phyloP scores from a whole-genome alignment of 441 rosid genomes.

The Populus hybrid region DNA sequence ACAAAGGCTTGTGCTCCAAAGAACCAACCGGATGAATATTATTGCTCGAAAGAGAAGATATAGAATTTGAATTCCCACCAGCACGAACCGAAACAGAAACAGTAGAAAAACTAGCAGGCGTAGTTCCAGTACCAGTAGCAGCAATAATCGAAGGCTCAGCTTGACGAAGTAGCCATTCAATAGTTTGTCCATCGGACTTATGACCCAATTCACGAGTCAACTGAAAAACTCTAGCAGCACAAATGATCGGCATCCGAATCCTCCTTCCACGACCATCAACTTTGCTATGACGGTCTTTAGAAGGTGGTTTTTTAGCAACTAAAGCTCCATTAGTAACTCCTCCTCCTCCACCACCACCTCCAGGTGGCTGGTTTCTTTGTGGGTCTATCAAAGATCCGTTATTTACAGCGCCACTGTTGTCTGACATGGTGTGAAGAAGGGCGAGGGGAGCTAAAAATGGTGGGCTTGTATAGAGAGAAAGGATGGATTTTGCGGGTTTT shows the following conservation, averaged over 20 bases:
- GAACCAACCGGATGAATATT: conserved; percentile 23
- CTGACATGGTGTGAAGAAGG: conserved; percentile 38
- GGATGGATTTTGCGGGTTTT: background rate
- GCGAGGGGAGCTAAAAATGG: background rate
- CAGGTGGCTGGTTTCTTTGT: conserved; percentile 37
- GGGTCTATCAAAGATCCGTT: conserved; percentile 52
- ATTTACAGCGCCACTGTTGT: conserved; percentile 34
- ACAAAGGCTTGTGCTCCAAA: conserved; percentile 66
- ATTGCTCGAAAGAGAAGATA: conserved; percentile 27
- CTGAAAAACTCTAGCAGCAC: conserved; percentile 95
- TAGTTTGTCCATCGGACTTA: conserved; percentile 94
- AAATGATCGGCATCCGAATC: conserved; percentile 93
- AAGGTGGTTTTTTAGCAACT: conserved; percentile 72
- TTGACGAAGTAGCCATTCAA: conserved; percentile 94
- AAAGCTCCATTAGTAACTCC: conserved; percentile 38
- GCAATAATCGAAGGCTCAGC: conserved; percentile 96
- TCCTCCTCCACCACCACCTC: background rate
- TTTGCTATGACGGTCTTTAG: conserved; percentile 94
- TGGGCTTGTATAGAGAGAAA: background rate
- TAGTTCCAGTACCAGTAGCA: conserved; percentile 92
- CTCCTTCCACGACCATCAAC: conserved; percentile 93
- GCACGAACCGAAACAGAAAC: conserved; percentile 62
- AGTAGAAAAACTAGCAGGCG: conserved; percentile 84
- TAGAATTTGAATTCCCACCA: conserved; percentile 41
- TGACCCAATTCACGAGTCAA: conserved; percentile 90